Evolutionary conservation across 805 yeast species (phyloP).

Genomic region (Kuraishia capsulata): DNA sequence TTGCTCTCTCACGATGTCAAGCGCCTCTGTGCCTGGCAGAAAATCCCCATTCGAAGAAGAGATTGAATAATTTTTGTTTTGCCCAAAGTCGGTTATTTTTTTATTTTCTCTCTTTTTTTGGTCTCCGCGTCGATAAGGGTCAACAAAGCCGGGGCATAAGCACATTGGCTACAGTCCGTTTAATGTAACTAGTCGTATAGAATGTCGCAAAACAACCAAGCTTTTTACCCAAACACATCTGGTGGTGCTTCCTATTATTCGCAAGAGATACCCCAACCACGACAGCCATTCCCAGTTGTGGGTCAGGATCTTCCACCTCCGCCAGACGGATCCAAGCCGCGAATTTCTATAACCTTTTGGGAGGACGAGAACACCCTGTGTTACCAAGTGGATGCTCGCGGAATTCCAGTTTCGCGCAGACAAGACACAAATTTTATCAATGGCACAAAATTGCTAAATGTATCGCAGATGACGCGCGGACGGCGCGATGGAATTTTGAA

Average conservation of each 20-base stretch:
- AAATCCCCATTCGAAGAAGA: too few relatives aligned
- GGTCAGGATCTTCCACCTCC: not conserved
- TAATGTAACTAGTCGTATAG: too few relatives aligned
- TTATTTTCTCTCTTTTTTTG: too few relatives aligned
- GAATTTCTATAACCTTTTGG: conserved; percentile 80
- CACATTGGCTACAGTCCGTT: too few relatives aligned
- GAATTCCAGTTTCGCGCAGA: conserved; percentile 56
- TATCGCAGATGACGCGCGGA: conserved; percentile 68
- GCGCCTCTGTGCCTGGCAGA: not conserved
- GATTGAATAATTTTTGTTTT: not conserved
- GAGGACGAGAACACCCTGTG: conserved; percentile 70
- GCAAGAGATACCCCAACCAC: too few relatives aligned
- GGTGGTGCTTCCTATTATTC: too few relatives aligned
- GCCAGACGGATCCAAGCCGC: not conserved
- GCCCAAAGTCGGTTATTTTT: not conserved
- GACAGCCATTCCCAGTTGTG: too few relatives aligned
- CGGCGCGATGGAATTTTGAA: conserved; percentile 73
- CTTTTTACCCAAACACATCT: too few relatives aligned
- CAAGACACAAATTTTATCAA: conserved; percentile 69
- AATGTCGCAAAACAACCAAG: too few relatives aligned
- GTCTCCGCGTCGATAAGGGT: too few relatives aligned
- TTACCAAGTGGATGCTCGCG: conserved; percentile 64
- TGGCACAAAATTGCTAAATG: conserved; percentile 61
- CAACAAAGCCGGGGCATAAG: too few relatives aligned
- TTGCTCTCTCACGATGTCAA: not conserved